Conservation (phyloP, 768 basidiomycete genomes). For the Amanita fuliginea region DNA sequence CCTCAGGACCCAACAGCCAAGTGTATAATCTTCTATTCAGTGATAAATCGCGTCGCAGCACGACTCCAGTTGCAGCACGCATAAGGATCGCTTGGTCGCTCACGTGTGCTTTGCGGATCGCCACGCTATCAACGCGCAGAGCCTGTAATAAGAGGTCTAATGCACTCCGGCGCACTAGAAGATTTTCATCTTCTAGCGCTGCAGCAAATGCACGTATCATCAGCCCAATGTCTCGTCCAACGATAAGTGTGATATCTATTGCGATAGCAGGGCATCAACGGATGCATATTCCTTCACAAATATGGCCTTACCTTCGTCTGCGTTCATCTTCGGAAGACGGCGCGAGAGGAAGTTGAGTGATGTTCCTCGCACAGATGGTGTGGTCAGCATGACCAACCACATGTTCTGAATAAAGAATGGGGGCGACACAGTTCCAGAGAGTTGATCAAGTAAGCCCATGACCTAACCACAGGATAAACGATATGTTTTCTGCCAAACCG, state of each 20-base stretch:
- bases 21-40: slow-evolving; percentile 87
- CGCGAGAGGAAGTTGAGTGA: slow-evolving; percentile 82
- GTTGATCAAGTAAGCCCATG: slow-evolving; percentile 62
- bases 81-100: slow-evolving; percentile 79
- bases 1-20: slow-evolving; percentile 84
- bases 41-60: slow-evolving; percentile 85
- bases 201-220: slow-evolving; percentile 92
- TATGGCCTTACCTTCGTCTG: slow-evolving; percentile 49
- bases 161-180: slow-evolving; percentile 78
- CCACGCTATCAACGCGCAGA: slow-evolving; percentile 60
- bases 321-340: slow-evolving; percentile 58
- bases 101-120: slow-evolving; percentile 53
- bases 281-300: background rate
- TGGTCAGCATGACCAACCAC: slow-evolving; percentile 89
- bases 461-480: slow-evolving; percentile 37
- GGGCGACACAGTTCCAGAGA: slow-evolving; percentile 76
- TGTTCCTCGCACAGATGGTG: slow-evolving; percentile 74
- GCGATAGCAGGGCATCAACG: background rate
- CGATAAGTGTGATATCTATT: slow-evolving; percentile 54
- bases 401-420: slow-evolving; percentile 94
- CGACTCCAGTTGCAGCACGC: slow-evolving; percentile 78
- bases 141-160: slow-evolving; percentile 79
- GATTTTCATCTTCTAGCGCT: slow-evolving; percentile 86
- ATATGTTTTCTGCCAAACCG: slow-evolving; percentile 5
- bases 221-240: slow-evolving; percentile 82